These are phyloP conservation scores for Lentithecium fluviatile DNA, from an alignment of 495 filamentous ascomycete genomes.

Conservation along the genomic window DNA sequence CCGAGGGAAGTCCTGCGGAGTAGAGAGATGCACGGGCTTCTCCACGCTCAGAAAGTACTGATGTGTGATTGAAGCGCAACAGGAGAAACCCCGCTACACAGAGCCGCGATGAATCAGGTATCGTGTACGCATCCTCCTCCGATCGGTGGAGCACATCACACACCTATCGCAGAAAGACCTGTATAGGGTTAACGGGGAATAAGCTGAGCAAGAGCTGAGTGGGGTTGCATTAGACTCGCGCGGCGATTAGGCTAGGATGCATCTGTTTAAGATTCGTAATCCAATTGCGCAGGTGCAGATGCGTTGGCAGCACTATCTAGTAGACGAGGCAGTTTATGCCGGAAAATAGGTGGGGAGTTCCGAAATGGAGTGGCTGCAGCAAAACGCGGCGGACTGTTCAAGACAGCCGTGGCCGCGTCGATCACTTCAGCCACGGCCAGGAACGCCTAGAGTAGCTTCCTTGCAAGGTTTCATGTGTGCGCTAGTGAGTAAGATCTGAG, in stretches of 20 bases:
- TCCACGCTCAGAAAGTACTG: too few relatives aligned
- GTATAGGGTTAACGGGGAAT: neutral
- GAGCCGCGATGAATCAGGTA: neutral
- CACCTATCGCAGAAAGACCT: neutral
- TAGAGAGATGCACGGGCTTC: too few relatives aligned
- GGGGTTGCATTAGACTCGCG: neutral
- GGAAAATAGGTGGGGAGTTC: constrained; percentile 28
- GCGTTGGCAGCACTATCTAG: constrained; percentile 14
- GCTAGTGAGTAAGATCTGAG: neutral
- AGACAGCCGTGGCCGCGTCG: neutral
- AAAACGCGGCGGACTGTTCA: too few relatives aligned
- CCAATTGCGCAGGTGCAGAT: neutral
- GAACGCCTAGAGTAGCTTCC: too few relatives aligned
- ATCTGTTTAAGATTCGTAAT: neutral
- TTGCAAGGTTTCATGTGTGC: too few relatives aligned
- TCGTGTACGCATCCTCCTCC: neutral
- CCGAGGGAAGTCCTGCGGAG: too few relatives aligned
- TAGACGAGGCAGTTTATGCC: constrained; percentile 19
- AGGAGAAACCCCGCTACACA: neutral
- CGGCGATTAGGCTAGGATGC: neutral
- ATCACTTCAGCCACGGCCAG: constrained; percentile 1
- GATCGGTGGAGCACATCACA: neutral
- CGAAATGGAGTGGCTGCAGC: neutral
- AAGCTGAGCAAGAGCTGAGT: neutral
- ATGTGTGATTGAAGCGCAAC: too few relatives aligned